Conservation (phyloP, 1,284 basidiomycete species). For the Cutaneotrichosporon sp. region DNA sequence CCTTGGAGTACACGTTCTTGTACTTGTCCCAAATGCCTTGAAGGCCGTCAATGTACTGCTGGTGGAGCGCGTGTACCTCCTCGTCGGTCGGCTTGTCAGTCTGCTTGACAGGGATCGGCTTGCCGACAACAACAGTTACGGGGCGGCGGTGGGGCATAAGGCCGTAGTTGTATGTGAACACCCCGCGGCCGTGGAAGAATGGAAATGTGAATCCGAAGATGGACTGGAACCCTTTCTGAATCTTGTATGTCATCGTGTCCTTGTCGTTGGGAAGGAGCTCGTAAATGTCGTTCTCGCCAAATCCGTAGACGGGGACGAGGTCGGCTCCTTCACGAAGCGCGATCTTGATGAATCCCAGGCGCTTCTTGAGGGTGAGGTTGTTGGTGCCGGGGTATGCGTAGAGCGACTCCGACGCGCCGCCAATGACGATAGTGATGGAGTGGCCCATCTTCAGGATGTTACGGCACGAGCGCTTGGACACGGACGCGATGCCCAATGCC, state of each 20-base stretch:
- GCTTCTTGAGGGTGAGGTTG: conserved; percentile 78
- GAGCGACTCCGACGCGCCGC: conserved; percentile 90
- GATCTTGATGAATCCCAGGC: conserved; percentile 91
- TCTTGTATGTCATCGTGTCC: conserved; percentile 74
- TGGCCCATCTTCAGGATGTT: conserved; percentile 72
- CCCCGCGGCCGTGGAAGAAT: conserved; percentile 81
- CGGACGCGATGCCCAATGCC: conserved; percentile 81
- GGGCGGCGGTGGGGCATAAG: conserved; percentile 79
- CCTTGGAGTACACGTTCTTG: conserved; percentile 56
- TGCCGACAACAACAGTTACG: conserved; percentile 70
- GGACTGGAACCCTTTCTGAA: conserved; percentile 85
- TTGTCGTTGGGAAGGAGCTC: conserved; percentile 87
- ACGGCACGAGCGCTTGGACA: conserved; percentile 84
- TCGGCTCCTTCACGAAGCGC: conserved; percentile 92
- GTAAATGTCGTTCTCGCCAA: conserved; percentile 98
- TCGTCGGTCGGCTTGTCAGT: conserved; percentile 74
- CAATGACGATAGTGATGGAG: conserved; percentile 91
- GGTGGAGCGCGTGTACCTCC: conserved; percentile 73
- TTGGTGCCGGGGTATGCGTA: conserved; percentile 88
- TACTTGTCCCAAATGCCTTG: conserved; percentile 90
- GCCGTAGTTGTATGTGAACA: conserved; percentile 58
- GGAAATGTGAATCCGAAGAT: conserved; percentile 96
- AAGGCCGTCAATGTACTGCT: conserved; percentile 84
- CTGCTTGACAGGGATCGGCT: conserved; percentile 52
- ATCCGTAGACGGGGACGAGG: conserved; percentile 90